These are phyloP conservation scores for Lachancea sp. DNA, from an alignment of 805 yeast genomes.

Conservation along the genomic window DNA sequence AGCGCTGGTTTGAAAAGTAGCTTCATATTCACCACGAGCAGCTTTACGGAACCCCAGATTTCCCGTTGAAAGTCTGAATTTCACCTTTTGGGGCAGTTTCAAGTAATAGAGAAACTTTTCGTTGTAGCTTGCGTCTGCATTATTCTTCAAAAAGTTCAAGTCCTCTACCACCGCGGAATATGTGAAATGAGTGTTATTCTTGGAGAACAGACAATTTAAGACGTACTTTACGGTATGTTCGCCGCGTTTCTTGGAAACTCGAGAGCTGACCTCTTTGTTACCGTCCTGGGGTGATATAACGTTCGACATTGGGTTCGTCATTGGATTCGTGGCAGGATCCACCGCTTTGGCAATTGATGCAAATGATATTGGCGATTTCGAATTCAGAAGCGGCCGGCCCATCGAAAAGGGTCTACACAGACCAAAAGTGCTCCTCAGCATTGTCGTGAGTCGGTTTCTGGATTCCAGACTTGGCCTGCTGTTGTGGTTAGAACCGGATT, in stretches of 20 bases:
- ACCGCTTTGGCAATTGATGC: constrained; percentile 14
- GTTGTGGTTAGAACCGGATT: too few relatives aligned
- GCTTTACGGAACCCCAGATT: constrained; percentile 83
- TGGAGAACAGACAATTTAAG: constrained; percentile 67
- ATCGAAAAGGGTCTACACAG: constrained; percentile 4
- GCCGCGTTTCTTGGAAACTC: constrained; percentile 12
- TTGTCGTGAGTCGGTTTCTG: not conserved
- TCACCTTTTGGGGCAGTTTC: constrained; percentile 71
- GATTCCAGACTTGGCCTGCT: too few relatives aligned
- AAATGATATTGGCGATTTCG: constrained; percentile 11
- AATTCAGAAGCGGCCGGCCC: constrained; percentile 1
- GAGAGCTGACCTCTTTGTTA: not conserved
- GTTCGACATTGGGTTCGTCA: constrained; percentile 14
- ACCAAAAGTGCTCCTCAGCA: constrained; percentile 1
- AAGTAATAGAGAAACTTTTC: constrained; percentile 72
- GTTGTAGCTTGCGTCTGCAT: constrained; percentile 50
- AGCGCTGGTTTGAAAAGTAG: constrained; percentile 77
- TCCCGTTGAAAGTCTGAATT: constrained; percentile 70
- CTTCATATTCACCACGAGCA: constrained; percentile 89
- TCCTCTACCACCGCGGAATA: constrained; percentile 67
- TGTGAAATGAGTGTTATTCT: constrained; percentile 78
- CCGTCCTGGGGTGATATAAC: constrained; percentile 11
- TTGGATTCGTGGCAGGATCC: constrained; percentile 10
- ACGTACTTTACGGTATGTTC: constrained; percentile 53
- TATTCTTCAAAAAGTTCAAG: constrained; percentile 48